Evolutionary conservation across 176 grass and related monocot genomes (phyloP).

Genomic region (Lolium perenne): DNA sequence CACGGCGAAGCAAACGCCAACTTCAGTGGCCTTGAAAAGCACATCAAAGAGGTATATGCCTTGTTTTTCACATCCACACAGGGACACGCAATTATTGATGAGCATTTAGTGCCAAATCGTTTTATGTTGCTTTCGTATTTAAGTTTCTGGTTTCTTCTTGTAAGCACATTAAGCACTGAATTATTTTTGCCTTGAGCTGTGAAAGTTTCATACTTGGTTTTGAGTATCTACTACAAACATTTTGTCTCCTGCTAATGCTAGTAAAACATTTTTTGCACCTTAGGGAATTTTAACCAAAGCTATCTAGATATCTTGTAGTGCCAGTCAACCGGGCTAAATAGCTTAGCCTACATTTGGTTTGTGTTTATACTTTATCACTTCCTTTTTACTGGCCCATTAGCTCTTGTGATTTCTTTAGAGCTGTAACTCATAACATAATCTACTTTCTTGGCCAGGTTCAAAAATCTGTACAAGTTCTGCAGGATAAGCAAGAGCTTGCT

Average conservation of each 20-base stretch:
- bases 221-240: background rate
- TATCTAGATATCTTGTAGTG: background rate
- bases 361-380: background rate
- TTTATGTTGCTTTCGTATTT: background rate
- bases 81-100: background rate
- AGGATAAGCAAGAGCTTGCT: slow-evolving; percentile 85
- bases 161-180: background rate
- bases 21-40: slow-evolving; percentile 73
- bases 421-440: background rate
- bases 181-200: background rate
- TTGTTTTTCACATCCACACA: background rate
- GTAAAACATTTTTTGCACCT: background rate
- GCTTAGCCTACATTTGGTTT: background rate
- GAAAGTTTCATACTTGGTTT: background rate
- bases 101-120: background rate
- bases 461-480: slow-evolving; percentile 76
- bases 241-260: background rate
- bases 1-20: slow-evolving; percentile 71
- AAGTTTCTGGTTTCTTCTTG: background rate
- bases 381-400: background rate
- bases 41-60: slow-evolving; percentile 80
- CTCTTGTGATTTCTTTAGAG: slow-evolving; percentile 5
- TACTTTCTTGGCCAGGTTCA: slow-evolving; percentile 69
- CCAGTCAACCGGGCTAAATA: background rate
- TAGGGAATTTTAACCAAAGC: background rate